Base-by-base conservation (phyloP, 306 rosid genomes). In the Quercus agrifolia region DNA sequence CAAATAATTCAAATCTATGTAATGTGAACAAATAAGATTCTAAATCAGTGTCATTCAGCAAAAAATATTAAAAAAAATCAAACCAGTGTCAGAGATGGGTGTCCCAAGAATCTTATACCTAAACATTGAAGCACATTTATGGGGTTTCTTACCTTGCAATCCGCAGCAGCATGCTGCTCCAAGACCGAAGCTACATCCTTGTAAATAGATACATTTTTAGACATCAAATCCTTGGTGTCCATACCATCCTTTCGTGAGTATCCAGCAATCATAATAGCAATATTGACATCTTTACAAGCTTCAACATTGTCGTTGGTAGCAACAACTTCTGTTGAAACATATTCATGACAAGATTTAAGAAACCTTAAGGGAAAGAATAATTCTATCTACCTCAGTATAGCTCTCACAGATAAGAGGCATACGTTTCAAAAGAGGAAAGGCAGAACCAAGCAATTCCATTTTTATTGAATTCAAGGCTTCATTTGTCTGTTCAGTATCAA, bases 211-310 rank as follows among this genome's bases (percentile, higher is more conserved):
- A 92, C 96, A 84, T 91, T 92, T 64, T 85, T 89, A 0, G 96
- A 86, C 92, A 92, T 86, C 55, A 92, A 86, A 82, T 89, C 94
- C 78, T 91, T 92, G 69, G 94, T 91, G 83, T 91, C 96, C 94
- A 89, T 83, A 80, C 96, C 97, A 86, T 92, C 97, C 73, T 86
- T 92, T 55, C 94, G 33, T 0, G 89, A 91, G 77, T 88, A 85
- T 62, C 96, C 96, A 70, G 92, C 96, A 23, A 92, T 83, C 93
- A 92, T 91, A 55, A 92, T 81, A 14, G 94, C 97, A 76, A 92
- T 74, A 64, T 91, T 85, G 18, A 91, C 91, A 77, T 74, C 91
- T 41, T 77, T 78, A 80, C 97, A 92, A 61, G 97, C 97, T 83
- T 91, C 94, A 70, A 11, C 87, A 73, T 74, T 90, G 88, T 92